These are phyloP conservation scores for Eucommia ulmoides DNA, from an alignment of 257 asterid species.

Conservation along the genomic window DNA sequence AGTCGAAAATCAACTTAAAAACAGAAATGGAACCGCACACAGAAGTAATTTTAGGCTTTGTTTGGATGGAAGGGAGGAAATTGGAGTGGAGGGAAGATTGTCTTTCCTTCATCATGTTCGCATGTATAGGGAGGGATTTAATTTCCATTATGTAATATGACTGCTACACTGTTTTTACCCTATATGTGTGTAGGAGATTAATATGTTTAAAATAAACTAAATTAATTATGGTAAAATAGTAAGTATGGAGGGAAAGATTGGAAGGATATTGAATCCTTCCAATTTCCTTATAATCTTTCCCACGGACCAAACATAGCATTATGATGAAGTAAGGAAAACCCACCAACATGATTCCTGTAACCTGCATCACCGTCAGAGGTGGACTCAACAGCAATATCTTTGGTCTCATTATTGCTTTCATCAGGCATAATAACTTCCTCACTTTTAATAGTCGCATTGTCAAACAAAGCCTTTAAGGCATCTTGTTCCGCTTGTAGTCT, in stretches of 20 bases:
- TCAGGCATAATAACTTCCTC: conserved; percentile 27
- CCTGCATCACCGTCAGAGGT: conserved; percentile 27
- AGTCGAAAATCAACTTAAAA: conserved; percentile 6
- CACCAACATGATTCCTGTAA: conserved; percentile 32
- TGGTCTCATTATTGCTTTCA: conserved; percentile 28
- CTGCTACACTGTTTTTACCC: too few species aligned
- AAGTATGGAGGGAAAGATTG: too few species aligned
- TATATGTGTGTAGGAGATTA: too few species aligned
- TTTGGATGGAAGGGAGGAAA: background rate
- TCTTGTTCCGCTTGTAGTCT: conserved; percentile 48
- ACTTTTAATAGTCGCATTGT: conserved; percentile 29
- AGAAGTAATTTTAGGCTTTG: too few species aligned
- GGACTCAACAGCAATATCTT: conserved; percentile 27
- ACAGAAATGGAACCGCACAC: conserved; percentile 1
- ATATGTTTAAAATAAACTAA: too few species aligned
- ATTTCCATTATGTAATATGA: too few species aligned
- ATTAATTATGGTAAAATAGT: too few species aligned
- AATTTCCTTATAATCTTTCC: too few species aligned
- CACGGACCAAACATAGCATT: too few species aligned
- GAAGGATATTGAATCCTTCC: too few species aligned
- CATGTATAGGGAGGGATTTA: too few species aligned
- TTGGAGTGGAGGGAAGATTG: background rate
- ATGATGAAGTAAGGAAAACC: background rate
- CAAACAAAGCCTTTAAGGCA: conserved; percentile 30
- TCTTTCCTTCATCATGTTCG: too few species aligned